Base-by-base conservation (phyloP, 1,284 basidiomycete species). In the Irpex rosettiformis region DNA sequence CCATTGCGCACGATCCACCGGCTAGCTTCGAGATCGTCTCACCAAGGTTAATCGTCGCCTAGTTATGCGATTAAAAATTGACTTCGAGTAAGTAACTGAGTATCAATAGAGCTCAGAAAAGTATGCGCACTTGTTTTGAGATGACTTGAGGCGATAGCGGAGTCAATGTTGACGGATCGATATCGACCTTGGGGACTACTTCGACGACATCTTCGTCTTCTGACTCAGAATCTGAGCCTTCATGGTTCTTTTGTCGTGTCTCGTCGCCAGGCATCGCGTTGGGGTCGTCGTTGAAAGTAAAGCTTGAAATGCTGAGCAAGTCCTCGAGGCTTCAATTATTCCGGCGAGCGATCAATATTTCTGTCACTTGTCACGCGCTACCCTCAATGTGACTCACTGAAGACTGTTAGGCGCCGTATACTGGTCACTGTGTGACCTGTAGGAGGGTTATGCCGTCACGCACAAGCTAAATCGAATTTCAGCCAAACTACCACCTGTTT, bases 71-170 rank as follows among this genome's bases (percentile, higher is more conserved):
- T 37, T 16, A 37, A n/a, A n/a, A 11, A 37, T 37, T 16, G 33
- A 37, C 33, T 4, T 37, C 16, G 16, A 37, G 33, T 37, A 37
- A 37, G 33, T 11, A 8, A 37, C 33, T 11, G 4, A 37, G 2
- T 3, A 37, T 37, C 2, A 37, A 37, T 16, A 37, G 10, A 8
- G 16, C 5, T 16, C 10, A 16, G 33, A 37, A 8, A 37, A 37
- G 33, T 8, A 37, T 69, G 63, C 89, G 74, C 61, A 96, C 96
- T 82, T 99, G 96, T 81, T 96, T 97, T 66, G 91, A 90, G 72
- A 99, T 98, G 68, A 99, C 96, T 74, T 98, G 93, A 21, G 94
- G 96, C 52, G 91, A 93, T 58, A 98, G 81, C 53, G 96, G 93
- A 53, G 92, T 93, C 66, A 99, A 82, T 72, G 85, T 91, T 58